Base-by-base conservation (phyloP, 495 filamentous ascomycete genomes). In the Aspergillus saccharolyticus region DNA sequence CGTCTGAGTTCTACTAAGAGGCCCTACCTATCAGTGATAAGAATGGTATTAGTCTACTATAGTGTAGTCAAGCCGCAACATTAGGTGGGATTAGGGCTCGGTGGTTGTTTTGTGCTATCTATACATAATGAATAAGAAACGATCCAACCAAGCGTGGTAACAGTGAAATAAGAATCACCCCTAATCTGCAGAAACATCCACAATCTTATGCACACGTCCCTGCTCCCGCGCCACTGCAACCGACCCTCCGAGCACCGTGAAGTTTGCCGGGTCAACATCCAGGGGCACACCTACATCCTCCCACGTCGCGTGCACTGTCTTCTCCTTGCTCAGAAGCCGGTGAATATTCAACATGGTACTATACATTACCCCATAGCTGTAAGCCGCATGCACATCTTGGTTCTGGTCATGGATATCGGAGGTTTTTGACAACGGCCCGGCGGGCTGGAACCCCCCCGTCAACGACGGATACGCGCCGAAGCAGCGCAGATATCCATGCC, bases 331-430 rank as follows among this genome's bases (percentile, higher is more conserved):
- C 22, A 70, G 30, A 5, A 70, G 25, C 12, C 59, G 63, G 33
- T 62, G 56, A 17, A 74, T 63, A 57, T 81, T 82, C 61, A 79
- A 62, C 58, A 80, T 69, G 20, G 71, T 75, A 62, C 79, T 82
- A 53, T 76, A 78, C 52, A 77, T 60, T 12, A 83, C 20, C 51
- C 68, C 58, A 33, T 42, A 25, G 20, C 61, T 63, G 12, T 21
- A 54, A 1, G 61, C 42, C 4, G 43, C 17, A 18, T 54, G 43
- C 14, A 54, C 22, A 28, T 51, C 46, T 5, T 52, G 18, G 33
- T 43, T 52, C 12, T 53, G 44, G 17, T 46, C 63, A 5, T 70
- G 70, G 42, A 81, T 80, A 62, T 83, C 80, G 53, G 75, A 76
- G 19, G 72, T 71, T 45, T 68, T 70, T 44, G 62, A 64, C 9